Evolutionary conservation across 2,329 filamentous ascomycete species (phyloP).

Genomic region (Hawksworthiomyces lignivorus): DNA sequence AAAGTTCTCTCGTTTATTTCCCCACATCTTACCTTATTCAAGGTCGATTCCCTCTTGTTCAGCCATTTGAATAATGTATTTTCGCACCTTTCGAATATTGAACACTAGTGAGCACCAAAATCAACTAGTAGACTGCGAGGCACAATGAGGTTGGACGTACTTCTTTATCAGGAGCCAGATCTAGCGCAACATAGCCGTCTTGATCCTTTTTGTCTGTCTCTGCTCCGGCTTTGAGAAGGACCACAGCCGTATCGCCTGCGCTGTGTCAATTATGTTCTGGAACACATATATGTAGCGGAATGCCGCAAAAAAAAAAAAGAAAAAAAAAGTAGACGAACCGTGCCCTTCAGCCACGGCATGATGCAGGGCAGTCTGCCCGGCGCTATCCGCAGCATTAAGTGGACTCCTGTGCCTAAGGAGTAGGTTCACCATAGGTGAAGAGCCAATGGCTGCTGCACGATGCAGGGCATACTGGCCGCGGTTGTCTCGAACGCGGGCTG

Average conservation of each 20-base stretch:
- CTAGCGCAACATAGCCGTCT: conserved; percentile 65
- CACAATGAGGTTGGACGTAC: conserved; percentile 37
- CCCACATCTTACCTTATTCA: too few relatives aligned
- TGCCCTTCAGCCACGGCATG: conserved; percentile 74
- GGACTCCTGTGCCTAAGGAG: conserved; percentile 72
- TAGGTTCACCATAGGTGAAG: conserved; percentile 75
- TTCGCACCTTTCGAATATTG: conserved; percentile 48
- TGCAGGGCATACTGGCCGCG: conserved; percentile 87
- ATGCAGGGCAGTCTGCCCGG: conserved; percentile 83
- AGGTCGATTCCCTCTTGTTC: conserved; percentile 76
- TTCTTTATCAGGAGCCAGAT: conserved; percentile 79
- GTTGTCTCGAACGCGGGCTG: conserved; percentile 72
- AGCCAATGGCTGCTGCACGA: conserved; percentile 83
- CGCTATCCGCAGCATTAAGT: conserved; percentile 71
- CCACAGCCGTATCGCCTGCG: conserved; percentile 69
- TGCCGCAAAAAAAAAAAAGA: not conserved
- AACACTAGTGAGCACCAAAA: conserved; percentile 9
- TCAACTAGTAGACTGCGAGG: not conserved
- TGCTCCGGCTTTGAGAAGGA: conserved; percentile 76
- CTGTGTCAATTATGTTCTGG: not conserved
- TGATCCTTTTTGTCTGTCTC: conserved; percentile 69
- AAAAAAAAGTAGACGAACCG: conserved; percentile 37
- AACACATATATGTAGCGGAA: not conserved
- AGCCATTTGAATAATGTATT: conserved; percentile 68
- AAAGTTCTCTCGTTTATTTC: too few relatives aligned